These are phyloP conservation scores for Colletotrichum sansevieriae DNA, from an alignment of 2,329 filamentous ascomycete genomes.

Conservation along the genomic window DNA sequence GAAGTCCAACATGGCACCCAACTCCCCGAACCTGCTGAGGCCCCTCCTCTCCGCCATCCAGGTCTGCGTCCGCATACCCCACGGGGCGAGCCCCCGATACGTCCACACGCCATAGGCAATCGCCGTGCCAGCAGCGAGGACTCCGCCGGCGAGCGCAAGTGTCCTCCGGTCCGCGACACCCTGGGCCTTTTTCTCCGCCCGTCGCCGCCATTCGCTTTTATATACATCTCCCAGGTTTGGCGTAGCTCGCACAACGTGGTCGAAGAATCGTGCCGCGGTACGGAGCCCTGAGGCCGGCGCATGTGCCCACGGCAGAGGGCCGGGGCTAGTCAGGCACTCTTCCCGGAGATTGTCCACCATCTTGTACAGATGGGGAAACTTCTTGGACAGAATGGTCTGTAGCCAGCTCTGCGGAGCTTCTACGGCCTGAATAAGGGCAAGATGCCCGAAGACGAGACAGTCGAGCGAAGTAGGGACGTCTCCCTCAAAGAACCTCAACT, in stretches of 20 bases:
- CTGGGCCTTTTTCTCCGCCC: slow-evolving; percentile 50
- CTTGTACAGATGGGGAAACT: slow-evolving; percentile 45
- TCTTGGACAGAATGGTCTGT: slow-evolving; percentile 45
- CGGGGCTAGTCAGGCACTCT: slow-evolving; percentile 42
- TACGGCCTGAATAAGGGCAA: slow-evolving; percentile 76
- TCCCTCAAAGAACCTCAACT: slow-evolving; percentile 49
- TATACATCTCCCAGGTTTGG: slow-evolving; percentile 54
- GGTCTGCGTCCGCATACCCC: slow-evolving; percentile 59
- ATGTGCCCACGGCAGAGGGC: slow-evolving; percentile 47
- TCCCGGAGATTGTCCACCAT: slow-evolving; percentile 51
- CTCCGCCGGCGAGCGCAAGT: slow-evolving; percentile 49
- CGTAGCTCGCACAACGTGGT: slow-evolving; percentile 52
- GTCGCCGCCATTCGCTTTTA: slow-evolving; percentile 53
- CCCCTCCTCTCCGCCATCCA: slow-evolving; percentile 54
- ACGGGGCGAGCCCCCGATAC: slow-evolving; percentile 58
- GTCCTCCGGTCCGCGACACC: slow-evolving; percentile 47
- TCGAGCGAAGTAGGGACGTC: slow-evolving; percentile 74
- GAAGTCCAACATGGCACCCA: slow-evolving; percentile 59
- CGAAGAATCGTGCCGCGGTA: slow-evolving; percentile 49
- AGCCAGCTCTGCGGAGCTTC: slow-evolving; percentile 62
- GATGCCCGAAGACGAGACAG: slow-evolving; percentile 84
- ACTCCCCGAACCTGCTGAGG: slow-evolving; percentile 60
- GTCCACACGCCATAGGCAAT: slow-evolving; percentile 55
- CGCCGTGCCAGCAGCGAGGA: slow-evolving; percentile 54
- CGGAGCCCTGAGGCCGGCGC: slow-evolving; percentile 42